Conservation (phyloP, 176 grass and related monocot species). For the Themeda triandra region DNA sequence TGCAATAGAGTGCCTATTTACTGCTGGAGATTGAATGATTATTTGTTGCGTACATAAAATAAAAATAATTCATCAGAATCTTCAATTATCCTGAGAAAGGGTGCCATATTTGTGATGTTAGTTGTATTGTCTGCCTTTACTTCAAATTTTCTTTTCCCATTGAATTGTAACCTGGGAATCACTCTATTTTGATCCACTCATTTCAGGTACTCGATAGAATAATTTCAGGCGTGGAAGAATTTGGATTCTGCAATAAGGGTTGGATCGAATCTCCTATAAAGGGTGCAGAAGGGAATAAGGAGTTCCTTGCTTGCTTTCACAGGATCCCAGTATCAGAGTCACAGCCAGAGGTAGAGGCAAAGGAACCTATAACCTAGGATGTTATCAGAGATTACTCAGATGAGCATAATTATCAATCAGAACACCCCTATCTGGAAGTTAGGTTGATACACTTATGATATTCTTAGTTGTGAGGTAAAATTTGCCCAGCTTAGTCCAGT, state of each 20-base stretch:
- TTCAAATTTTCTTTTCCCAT: not conserved
- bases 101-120: not conserved
- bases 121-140: not conserved
- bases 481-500: not conserved
- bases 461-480: not conserved
- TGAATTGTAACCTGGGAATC: not conserved
- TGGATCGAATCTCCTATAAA: slow-evolving; percentile 94
- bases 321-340: slow-evolving; percentile 7
- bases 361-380: not conserved
- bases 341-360: not conserved
- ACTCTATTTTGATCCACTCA: not conserved
- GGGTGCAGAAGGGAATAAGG: slow-evolving; percentile 80
- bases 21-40: not conserved
- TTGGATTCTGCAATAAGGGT: slow-evolving; percentile 73
- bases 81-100: not conserved
- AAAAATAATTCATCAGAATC: not conserved
- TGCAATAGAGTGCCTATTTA: not conserved
- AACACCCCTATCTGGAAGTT: not conserved
- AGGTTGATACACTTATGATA: not conserved
- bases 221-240: slow-evolving; percentile 80
- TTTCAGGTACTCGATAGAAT: slow-evolving; percentile 81
- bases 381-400: not conserved
- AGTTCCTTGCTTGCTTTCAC: slow-evolving; percentile 71
- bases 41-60: not conserved
- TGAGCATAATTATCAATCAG: not conserved